Evolutionary conservation across 2,329 filamentous ascomycete genomes (phyloP), one percentile per base, ranked within the genome.

Genomic region (Coniosporium tulheliwenetii): DNA sequence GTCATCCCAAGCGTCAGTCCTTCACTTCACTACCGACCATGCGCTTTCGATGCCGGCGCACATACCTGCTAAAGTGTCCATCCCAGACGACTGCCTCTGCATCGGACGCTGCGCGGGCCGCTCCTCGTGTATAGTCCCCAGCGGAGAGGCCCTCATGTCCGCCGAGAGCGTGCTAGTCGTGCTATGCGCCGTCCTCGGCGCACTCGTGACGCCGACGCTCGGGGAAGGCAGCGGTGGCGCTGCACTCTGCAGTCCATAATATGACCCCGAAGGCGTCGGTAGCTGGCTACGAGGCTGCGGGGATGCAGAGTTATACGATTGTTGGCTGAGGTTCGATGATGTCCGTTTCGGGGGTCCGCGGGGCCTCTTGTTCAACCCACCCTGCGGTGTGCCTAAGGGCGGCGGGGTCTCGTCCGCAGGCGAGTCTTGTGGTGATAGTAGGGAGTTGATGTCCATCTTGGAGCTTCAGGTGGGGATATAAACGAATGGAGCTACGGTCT

Each of bases 401-500:
- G 50, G 46, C 37, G 56, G 52, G 16, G 59, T 55, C 37, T 60
- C 58, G 43, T 48, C 48, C 36, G 57, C 52, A 39, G 63, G 54
- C 49, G 61, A 61, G 43, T 67, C 63, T 45, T 64, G 62, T 33
- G 66, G 65, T 51, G 64, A 67, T 39, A 69, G 51, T 39, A 69
- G 55, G 37, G 62, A 63, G 50, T 65, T 65, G 59, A 69, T 69
- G 49, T 69, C 62, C 66, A 69, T 69, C 36, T 32, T 35, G 5
- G 16, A 13, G 8, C 8, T n/a, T 31, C 3, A 12, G 8, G 32
- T 10, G n/a, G n/a, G 14, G n/a, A 14, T 14, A 13, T 9, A 36
- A 36, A 30, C 39, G 8, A 31, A 31, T 34, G 19, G 15, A 19
- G 29, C 13, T 19, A 37, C 36, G 36, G 36, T 39, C 37, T 30